Evolutionary conservation across 768 basidiomycete genomes (phyloP).

Genomic region (Mycena amicta): DNA sequence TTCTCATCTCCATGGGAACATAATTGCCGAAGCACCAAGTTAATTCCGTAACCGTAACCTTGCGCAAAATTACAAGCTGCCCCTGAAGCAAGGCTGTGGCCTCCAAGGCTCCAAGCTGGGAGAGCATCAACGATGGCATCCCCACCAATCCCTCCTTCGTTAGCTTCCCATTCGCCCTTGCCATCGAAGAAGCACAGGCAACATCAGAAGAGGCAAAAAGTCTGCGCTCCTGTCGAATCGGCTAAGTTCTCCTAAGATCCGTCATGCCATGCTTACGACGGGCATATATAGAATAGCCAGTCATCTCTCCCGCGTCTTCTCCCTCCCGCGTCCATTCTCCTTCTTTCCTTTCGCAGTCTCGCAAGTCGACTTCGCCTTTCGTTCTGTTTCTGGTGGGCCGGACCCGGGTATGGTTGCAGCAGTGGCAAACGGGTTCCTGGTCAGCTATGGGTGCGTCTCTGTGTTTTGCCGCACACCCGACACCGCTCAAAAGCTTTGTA

Average conservation of each 20-base stretch:
- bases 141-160: too few relatives aligned
- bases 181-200: too few relatives aligned
- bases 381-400: conserved; percentile 1
- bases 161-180: too few relatives aligned
- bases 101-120: too few relatives aligned
- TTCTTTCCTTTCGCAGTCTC: background rate
- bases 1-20: too few relatives aligned
- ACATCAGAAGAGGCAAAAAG: background rate
- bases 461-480: background rate
- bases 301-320: background rate
- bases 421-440: background rate
- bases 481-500: background rate
- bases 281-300: background rate
- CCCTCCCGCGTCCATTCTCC: background rate
- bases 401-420: background rate
- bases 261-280: background rate
- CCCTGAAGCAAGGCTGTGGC: too few relatives aligned
- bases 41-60: too few relatives aligned
- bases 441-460: background rate
- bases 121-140: too few relatives aligned
- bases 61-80: too few relatives aligned
- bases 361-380: background rate
- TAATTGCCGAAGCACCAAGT: too few relatives aligned
- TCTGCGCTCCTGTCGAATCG: background rate
- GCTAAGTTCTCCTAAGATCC: background rate